A percentile compares a stretch with the other conserved stretches of the same genome.
Conservation (phyloP, 2,329 filamentous ascomycete genomes). For the Alternaria gansuensis region DNA sequence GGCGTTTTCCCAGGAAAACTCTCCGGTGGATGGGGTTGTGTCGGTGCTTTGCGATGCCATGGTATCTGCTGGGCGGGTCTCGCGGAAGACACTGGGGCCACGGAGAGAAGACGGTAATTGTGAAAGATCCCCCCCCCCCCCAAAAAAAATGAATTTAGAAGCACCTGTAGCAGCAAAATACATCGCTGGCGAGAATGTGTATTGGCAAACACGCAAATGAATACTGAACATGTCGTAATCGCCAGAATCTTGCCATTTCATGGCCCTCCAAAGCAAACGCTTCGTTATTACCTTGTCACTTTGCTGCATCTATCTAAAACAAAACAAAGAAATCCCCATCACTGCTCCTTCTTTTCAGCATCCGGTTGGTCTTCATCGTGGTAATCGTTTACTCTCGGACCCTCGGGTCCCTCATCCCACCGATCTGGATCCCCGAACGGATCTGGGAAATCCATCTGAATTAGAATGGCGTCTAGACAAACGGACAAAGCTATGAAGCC, state of each 20-base stretch:
- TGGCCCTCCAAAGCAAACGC: not conserved
- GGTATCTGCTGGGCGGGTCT: too few relatives aligned
- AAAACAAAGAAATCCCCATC: too few relatives aligned
- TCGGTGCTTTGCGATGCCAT: not conserved
- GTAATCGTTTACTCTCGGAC: not conserved
- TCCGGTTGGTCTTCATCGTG: not conserved
- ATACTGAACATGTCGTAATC: not conserved
- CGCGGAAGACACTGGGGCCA: too few relatives aligned
- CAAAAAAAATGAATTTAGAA: not conserved
- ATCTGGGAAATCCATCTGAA: not conserved
- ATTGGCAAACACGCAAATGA: slow-evolving; percentile 4
- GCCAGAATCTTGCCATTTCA: not conserved
- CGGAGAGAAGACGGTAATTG: too few relatives aligned
- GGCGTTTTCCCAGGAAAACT: slow-evolving; percentile 10
- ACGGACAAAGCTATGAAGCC: not conserved
- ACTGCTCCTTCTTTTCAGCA: not conserved
- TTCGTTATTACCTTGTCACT: too few relatives aligned
- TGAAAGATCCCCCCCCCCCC: too few relatives aligned
- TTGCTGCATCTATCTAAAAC: too few relatives aligned
- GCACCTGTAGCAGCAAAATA: not conserved
- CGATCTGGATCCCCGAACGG: not conserved
- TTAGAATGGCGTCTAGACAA: not conserved
- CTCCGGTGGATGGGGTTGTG: not conserved
- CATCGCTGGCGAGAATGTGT: slow-evolving; percentile 2
- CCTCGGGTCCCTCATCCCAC: not conserved